phyloP scores from a whole-genome alignment of 1,284 basidiomycete genomes.

The Neolentinus lepideus region DNA sequence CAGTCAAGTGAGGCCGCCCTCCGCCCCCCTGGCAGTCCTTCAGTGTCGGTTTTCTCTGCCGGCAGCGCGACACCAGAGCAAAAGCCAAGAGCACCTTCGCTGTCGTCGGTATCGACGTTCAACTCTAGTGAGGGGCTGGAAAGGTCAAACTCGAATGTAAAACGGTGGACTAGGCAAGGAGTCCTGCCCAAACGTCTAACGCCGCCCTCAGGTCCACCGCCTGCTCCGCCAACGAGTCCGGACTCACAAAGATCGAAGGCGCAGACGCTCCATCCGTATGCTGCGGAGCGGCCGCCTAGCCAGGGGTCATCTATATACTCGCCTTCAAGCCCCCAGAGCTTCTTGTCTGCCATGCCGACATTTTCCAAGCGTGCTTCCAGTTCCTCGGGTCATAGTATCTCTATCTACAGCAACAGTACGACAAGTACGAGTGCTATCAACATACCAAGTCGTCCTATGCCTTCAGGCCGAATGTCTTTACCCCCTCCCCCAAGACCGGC shows the following conservation, averaged over 20 bases:
- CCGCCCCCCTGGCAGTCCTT: slow-evolving; percentile 9
- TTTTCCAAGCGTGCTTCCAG: slow-evolving; percentile 55
- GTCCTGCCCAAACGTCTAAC: slow-evolving; percentile 43
- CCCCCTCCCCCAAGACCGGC: slow-evolving; percentile 64
- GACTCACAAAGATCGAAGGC: not conserved
- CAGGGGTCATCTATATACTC: slow-evolving; percentile 38
- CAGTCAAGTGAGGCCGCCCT: not conserved
- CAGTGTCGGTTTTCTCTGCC: slow-evolving; percentile 10
- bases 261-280: slow-evolving; percentile 22
- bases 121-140: slow-evolving; percentile 34
- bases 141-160: slow-evolving; percentile 29
- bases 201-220: slow-evolving; percentile 53
- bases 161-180: slow-evolving; percentile 55
- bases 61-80: slow-evolving; percentile 28
- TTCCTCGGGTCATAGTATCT: slow-evolving; percentile 41
- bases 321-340: slow-evolving; percentile 35
- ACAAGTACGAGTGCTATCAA: slow-evolving; percentile 6
- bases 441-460: not conserved
- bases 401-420: slow-evolving; percentile 33
- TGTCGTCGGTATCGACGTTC: slow-evolving; percentile 47
- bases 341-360: slow-evolving; percentile 38
- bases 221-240: slow-evolving; percentile 24
- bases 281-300: slow-evolving; percentile 31
- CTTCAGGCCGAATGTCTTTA: slow-evolving; percentile 38
- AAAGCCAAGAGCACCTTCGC: slow-evolving; percentile 34